phyloP scores from a whole-genome alignment of 73 alveolate species.

The Stentor coeruleus region DNA sequence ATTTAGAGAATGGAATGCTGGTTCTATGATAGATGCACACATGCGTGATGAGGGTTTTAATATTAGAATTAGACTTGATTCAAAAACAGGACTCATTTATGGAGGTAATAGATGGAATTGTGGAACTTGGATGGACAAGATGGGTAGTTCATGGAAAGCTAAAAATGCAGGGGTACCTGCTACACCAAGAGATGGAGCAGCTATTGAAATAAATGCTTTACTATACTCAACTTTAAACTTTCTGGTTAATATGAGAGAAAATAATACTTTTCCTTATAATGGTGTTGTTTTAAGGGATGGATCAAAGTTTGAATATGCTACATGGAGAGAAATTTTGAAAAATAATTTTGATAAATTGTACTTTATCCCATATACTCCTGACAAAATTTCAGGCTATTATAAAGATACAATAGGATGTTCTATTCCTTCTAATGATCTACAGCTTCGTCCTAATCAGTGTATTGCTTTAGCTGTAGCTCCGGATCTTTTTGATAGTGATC shows the following conservation, averaged over 20 bases:
- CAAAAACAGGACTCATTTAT: conserved; percentile 83
- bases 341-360: neutral
- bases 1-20: conserved; percentile 98
- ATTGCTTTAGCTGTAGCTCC: conserved; percentile 95
- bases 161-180: conserved; percentile 96
- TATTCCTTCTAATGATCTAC: conserved; percentile 73
- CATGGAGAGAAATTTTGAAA: conserved; percentile 37
- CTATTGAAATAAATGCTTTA: conserved; percentile 88
- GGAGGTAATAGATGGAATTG: conserved; percentile 97
- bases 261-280: conserved; percentile 25
- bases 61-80: conserved; percentile 70
- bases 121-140: conserved; percentile 99
- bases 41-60: conserved; percentile 96
- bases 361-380: conserved; percentile 7
- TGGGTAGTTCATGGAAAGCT: conserved; percentile 93
- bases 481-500: conserved; percentile 78
- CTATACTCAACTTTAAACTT: conserved; percentile 71
- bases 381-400: conserved; percentile 15
- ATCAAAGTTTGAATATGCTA: conserved; percentile 78
- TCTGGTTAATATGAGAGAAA: conserved; percentile 33
- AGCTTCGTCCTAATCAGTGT: conserved; percentile 85
- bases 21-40: conserved; percentile 78
- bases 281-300: conserved; percentile 48
- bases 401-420: conserved; percentile 69
- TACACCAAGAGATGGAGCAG: conserved; percentile 98